Percentiles rank a stretch among this genome's conserved stretches.
Evolutionary conservation across 257 asterid species (phyloP).

Genomic region (Gentiana macrophylla): DNA sequence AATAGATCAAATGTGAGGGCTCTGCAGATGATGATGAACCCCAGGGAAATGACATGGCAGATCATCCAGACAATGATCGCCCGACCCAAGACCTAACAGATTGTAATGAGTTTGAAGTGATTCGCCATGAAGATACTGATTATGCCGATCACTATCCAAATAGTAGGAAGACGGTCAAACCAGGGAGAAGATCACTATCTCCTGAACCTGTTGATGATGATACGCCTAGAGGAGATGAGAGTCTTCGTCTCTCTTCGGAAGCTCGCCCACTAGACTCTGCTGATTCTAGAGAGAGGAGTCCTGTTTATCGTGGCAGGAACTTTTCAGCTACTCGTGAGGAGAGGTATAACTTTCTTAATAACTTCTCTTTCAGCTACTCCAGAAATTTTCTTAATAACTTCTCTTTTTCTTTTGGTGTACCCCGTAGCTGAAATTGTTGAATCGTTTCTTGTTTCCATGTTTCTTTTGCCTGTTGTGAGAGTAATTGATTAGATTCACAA

Average conservation of each 20-base stretch:
- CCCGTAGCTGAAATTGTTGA: not conserved
- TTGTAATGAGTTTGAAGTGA: slow-evolving; percentile 41
- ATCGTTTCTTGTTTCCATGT: too few relatives aligned
- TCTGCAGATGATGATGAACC: slow-evolving; percentile 35
- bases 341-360: slow-evolving; percentile 32
- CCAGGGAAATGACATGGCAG: slow-evolving; percentile 26
- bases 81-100: slow-evolving; percentile 27
- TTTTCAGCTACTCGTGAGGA: slow-evolving; percentile 33
- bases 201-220: slow-evolving; percentile 19
- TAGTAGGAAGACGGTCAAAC: slow-evolving; percentile 35
- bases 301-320: slow-evolving; percentile 21
- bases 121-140: slow-evolving; percentile 36
- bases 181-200: slow-evolving; percentile 31
- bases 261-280: slow-evolving; percentile 18
- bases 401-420: not conserved
- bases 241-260: slow-evolving; percentile 23
- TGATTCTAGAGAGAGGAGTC: slow-evolving; percentile 26
- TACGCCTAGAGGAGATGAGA: slow-evolving; percentile 33
- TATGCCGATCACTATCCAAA: slow-evolving; percentile 25
- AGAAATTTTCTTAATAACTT: not conserved
- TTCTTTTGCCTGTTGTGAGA: too few relatives aligned
- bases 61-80: slow-evolving; percentile 37
- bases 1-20: slow-evolving; percentile 69
- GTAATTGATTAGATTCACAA: not conserved
- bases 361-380: too few relatives aligned